Conservation (phyloP, 2,329 filamentous ascomycete species). For the Daldinia eschscholtzii region DNA sequence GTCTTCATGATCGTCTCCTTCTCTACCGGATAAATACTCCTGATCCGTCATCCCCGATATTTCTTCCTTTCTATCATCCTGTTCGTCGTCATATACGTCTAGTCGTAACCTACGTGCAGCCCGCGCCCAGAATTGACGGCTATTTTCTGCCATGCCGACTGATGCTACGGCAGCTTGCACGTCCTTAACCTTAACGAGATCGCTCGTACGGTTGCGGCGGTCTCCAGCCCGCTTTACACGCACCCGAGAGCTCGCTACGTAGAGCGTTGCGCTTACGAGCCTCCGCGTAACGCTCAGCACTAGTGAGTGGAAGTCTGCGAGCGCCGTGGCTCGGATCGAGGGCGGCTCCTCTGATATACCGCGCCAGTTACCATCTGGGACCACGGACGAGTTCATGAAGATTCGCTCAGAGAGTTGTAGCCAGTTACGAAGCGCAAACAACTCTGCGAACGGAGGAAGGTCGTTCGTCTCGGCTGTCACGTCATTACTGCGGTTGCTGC, state of each 20-base stretch:
- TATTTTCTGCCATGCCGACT: conserved; percentile 58
- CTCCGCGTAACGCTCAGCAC: conserved; percentile 75
- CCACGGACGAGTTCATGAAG: conserved; percentile 79
- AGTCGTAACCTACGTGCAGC: conserved; percentile 64
- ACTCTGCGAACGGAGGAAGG: conserved; percentile 62
- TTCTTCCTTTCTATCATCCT: conserved; percentile 45
- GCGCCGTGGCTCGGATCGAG: conserved; percentile 78
- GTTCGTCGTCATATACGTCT: conserved; percentile 59
- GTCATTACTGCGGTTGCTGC: conserved; percentile 37
- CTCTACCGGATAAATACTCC: conserved; percentile 51
- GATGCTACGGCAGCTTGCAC: conserved; percentile 64
- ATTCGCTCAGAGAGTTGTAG: conserved; percentile 72
- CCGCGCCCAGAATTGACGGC: conserved; percentile 60
- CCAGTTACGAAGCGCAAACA: conserved; percentile 73
- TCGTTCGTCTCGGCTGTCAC: conserved; percentile 31
- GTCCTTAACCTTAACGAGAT: conserved; percentile 59
- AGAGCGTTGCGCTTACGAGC: conserved; percentile 76
- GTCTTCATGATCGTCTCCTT: conserved; percentile 52
- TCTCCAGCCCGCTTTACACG: conserved; percentile 59
- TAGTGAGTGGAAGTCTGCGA: conserved; percentile 81
- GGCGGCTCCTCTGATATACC: conserved; percentile 64
- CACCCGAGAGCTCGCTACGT: conserved; percentile 77
- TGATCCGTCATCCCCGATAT: conserved; percentile 2
- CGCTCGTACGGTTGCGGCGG: conserved; percentile 38
- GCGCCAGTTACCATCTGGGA: conserved; percentile 74